These are phyloP conservation scores for Agrocybe praecox DNA, from an alignment of 768 basidiomycete species.

Conservation along the genomic window DNA sequence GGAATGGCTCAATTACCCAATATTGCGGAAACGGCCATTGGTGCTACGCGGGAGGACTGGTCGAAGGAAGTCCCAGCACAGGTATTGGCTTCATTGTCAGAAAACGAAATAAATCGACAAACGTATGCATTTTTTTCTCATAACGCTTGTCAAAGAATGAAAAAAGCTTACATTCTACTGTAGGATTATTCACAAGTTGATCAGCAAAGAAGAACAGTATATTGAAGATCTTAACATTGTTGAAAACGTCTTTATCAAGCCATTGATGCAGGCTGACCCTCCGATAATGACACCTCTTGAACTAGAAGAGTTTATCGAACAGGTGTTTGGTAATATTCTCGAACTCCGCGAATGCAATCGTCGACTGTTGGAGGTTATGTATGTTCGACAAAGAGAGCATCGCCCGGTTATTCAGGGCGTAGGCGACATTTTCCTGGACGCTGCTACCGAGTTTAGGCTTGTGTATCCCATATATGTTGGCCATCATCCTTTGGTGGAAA, in stretches of 20 bases:
- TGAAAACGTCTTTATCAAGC: constrained; percentile 64
- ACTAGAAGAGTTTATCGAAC: constrained; percentile 82
- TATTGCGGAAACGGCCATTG: constrained; percentile 34
- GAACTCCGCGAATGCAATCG: constrained; percentile 82
- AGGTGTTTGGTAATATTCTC: constrained; percentile 86
- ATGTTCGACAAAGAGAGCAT: constrained; percentile 86
- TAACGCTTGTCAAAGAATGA: too few relatives aligned
- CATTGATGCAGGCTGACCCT: constrained; percentile 46
- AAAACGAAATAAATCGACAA: constrained; percentile 84
- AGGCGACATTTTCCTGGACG: constrained; percentile 86
- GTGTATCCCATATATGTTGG: constrained; percentile 89
- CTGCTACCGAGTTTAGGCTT: constrained; percentile 84
- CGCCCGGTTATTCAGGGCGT: constrained; percentile 80
- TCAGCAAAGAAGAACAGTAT: constrained; percentile 90
- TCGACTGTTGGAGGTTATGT: constrained; percentile 80
- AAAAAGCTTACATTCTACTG: neutral
- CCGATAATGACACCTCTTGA: constrained; percentile 51
- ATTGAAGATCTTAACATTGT: constrained; percentile 85
- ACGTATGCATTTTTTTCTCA: constrained; percentile 41
- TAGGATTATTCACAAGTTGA: constrained; percentile 85
- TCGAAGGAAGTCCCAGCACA: constrained; percentile 45
- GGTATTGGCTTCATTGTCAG: constrained; percentile 52
- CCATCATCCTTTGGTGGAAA: constrained; percentile 84
- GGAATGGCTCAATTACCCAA: constrained; percentile 26
- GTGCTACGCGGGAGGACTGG: constrained; percentile 53